phyloP scores from a whole-genome alignment of 78 protist species.

The Speleostelium caveatum region DNA sequence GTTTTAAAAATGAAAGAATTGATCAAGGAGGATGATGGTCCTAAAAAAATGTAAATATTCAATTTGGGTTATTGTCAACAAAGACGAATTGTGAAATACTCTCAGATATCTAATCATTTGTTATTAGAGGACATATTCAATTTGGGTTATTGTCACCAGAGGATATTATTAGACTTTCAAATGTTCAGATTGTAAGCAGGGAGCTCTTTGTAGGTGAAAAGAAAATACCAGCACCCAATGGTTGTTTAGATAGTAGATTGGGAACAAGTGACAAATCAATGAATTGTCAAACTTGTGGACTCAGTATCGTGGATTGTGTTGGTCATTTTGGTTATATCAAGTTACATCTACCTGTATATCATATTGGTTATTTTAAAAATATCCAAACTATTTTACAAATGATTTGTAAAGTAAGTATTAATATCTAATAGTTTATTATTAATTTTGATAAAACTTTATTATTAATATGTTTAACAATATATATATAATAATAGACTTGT shows the following conservation, averaged over 20 bases:
- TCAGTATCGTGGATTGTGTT: conserved; percentile 89
- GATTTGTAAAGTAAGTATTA: conserved; percentile 91
- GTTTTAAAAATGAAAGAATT: conserved; percentile 29
- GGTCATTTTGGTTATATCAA: conserved; percentile 98
- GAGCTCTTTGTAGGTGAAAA: conserved; percentile 35
- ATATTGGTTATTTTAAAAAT: conserved; percentile 95
- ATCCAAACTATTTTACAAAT: conserved; percentile 85
- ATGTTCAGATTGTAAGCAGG: conserved; percentile 62
- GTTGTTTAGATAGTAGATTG: conserved; percentile 64
- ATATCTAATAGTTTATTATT: not conserved
- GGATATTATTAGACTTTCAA: conserved; percentile 72
- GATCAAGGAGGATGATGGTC: conserved; percentile 66
- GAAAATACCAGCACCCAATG: conserved; percentile 63
- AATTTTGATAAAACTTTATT: no score
- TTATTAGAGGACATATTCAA: conserved; percentile 70
- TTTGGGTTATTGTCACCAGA: conserved; percentile 75
- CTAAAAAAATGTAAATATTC: conserved; percentile 70
- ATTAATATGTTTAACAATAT: no score
- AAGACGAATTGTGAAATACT: not conserved
- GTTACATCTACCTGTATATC: conserved; percentile 98
- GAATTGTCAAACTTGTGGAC: conserved; percentile 75
- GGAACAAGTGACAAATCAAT: conserved; percentile 66
- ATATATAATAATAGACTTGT: conserved; percentile 64
- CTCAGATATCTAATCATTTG: not conserved
- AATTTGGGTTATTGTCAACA: not conserved